These are phyloP conservation scores for Sordariomycetes sp. DNA, from an alignment of 2,329 filamentous ascomycete species.

Conservation along the genomic window DNA sequence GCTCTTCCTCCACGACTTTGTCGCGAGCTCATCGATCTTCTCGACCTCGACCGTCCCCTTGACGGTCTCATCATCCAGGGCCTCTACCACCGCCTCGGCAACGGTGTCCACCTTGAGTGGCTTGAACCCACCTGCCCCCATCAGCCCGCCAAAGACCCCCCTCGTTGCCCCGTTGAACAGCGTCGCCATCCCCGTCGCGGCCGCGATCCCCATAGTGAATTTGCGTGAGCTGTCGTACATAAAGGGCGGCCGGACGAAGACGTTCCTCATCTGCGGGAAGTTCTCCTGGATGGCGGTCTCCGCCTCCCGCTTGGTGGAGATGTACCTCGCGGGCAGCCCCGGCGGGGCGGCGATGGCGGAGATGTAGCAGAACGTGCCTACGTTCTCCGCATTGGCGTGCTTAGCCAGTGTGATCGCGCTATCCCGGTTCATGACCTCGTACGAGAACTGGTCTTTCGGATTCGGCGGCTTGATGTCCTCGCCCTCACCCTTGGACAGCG, in stretches of 20 bases:
- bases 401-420: conserved; percentile 73
- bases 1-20: conserved; percentile 74
- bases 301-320: conserved; percentile 84
- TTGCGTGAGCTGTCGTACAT: conserved; percentile 77
- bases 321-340: conserved; percentile 74
- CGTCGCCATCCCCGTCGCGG: conserved; percentile 61
- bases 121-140: conserved; percentile 77
- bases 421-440: conserved; percentile 96
- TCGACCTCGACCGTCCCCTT: conserved; percentile 68
- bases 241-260: conserved; percentile 81
- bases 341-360: conserved; percentile 82
- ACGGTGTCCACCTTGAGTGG: conserved; percentile 81
- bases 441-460: conserved; percentile 70
- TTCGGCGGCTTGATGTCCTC: conserved; percentile 55
- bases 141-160: conserved; percentile 61
- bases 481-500: conserved; percentile 49
- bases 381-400: conserved; percentile 56
- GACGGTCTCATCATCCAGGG: conserved; percentile 61
- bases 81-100: conserved; percentile 82
- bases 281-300: conserved; percentile 63
- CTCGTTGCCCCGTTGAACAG: conserved; percentile 70
- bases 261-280: conserved; percentile 64
- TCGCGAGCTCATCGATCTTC: conserved; percentile 72
- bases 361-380: conserved; percentile 71
- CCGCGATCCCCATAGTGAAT: conserved; percentile 77